phyloP scores from a whole-genome alignment of 495 filamentous ascomycete species.

The Aspergillus biplanus region DNA sequence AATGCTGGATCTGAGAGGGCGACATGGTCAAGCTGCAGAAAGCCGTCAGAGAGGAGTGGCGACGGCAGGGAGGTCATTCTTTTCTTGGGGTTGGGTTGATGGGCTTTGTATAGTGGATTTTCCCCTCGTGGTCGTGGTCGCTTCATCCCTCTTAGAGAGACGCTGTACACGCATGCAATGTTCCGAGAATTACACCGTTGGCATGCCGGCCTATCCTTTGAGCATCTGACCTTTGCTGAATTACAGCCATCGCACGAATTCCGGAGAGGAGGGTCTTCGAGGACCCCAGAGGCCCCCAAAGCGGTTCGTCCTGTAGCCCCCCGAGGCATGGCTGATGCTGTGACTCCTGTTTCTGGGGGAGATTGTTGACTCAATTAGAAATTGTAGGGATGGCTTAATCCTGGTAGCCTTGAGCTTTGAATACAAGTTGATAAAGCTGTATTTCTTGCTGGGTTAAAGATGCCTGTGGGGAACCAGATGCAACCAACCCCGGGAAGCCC shows the following conservation, averaged over 20 bases:
- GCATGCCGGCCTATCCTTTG: conserved; percentile 16
- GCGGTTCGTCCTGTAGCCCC: background rate
- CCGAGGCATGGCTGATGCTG: background rate
- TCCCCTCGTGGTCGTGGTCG: conserved; percentile 11
- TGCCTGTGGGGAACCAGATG: background rate
- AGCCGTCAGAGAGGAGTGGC: background rate
- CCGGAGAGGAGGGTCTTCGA: conserved; percentile 14
- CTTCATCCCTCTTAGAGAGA: conserved; percentile 14
- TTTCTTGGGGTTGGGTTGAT: conserved; percentile 11
- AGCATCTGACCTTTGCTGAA: conserved; percentile 15
- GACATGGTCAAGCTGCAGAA: background rate
- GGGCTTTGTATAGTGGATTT: background rate
- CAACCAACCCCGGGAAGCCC: background rate
- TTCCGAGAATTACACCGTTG: conserved; percentile 7
- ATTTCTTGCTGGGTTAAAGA: no score
- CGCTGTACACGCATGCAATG: conserved; percentile 13
- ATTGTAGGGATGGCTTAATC: no score
- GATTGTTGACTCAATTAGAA: no score
- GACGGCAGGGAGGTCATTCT: background rate
- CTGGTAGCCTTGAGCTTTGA: no score
- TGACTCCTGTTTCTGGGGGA: background rate
- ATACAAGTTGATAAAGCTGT: no score
- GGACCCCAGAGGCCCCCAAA: background rate
- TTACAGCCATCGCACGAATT: conserved; percentile 18
- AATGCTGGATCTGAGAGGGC: background rate